A percentile compares a stretch with the other conserved stretches of the same genome.
These are phyloP conservation scores for Stachybotrys chlorohalonatus DNA, from an alignment of 2,329 filamentous ascomycete species.

Conservation along the genomic window DNA sequence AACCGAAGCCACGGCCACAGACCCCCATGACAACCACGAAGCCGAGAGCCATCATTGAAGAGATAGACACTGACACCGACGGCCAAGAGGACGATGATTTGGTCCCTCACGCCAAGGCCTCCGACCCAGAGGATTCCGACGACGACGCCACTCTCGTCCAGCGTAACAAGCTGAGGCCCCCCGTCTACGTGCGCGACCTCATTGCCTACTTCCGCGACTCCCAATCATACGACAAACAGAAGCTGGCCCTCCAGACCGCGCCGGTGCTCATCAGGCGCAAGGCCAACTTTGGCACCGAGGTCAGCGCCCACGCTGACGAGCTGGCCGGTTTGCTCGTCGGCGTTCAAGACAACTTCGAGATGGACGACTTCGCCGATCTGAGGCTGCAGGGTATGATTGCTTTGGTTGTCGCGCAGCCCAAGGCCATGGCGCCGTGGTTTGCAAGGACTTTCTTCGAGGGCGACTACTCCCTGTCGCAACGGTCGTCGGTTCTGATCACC, in stretches of 20 bases:
- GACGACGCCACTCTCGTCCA: conserved; percentile 84
- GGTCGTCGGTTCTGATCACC: conserved; percentile 71
- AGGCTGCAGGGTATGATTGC: conserved; percentile 76
- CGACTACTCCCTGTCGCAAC: conserved; percentile 81
- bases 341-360: conserved; percentile 76
- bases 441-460: conserved; percentile 80
- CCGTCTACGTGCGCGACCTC: conserved; percentile 85
- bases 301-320: conserved; percentile 75
- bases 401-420: conserved; percentile 65
- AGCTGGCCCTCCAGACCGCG: conserved; percentile 68
- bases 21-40: conserved; percentile 17
- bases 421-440: conserved; percentile 75
- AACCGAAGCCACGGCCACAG: conserved; percentile 13
- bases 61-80: conserved; percentile 47
- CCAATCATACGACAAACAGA: conserved; percentile 78
- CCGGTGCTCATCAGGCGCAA: conserved; percentile 80
- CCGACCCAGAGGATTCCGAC: conserved; percentile 83
- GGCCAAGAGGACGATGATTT: conserved; percentile 60
- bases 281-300: conserved; percentile 77
- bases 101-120: conserved; percentile 73
- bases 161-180: conserved; percentile 71
- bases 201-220: conserved; percentile 69
- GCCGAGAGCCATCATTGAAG: conserved; percentile 50
- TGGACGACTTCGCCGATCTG: conserved; percentile 67
- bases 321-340: conserved; percentile 69